Evolutionary conservation across 768 basidiomycete species (phyloP), one percentile per base, ranked within the genome.

Genomic region (Saitozyma podzolica): DNA sequence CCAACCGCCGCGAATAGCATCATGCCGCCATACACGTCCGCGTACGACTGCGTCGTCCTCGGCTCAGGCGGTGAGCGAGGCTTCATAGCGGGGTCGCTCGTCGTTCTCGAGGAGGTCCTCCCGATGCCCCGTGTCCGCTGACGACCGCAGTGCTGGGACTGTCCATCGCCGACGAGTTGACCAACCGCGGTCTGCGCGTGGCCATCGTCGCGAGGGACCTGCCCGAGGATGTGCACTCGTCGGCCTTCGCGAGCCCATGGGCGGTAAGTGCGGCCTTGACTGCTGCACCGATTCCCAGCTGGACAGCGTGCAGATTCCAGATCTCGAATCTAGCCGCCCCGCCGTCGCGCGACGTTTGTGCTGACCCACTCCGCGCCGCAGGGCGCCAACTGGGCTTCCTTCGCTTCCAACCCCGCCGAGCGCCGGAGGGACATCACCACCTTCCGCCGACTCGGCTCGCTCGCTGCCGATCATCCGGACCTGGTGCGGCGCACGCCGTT

Each of bases 331-430:
- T 2, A 29, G 3, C 17, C 17, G 47, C 47, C 40, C 5, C 13
- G 29, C 47, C 47, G 13, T 3, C 14, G 13, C 17, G 47, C 6
- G 3, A 48, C 17, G 47, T 17, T 48, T 6, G 17, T 37, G 45
- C 42, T 49, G 19, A 57, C 29, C 29, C 29, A 2, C 29, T 29
- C 29, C 29, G 29, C 11, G 7, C 58, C 11, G 7, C 58, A 80
- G 78, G 79, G 77, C 20, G 78, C 77, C 40, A 79, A 80, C 55
- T 78, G 71, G 69, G 75, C 70, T 29, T 77, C 79, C 0, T 80
- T 74, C 64, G 77, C 68, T 8, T 42, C 51, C 3, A 62, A 61
- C 39, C 62, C 64, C 14, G 42, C 47, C 7, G 69, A 70, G 47
- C 40, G 45, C 9, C 41, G 48, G 11, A 39, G 66, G 19, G 78